Conservation (phyloP, 2,329 filamentous ascomycete genomes). For the Colletotrichum sp. region DNA sequence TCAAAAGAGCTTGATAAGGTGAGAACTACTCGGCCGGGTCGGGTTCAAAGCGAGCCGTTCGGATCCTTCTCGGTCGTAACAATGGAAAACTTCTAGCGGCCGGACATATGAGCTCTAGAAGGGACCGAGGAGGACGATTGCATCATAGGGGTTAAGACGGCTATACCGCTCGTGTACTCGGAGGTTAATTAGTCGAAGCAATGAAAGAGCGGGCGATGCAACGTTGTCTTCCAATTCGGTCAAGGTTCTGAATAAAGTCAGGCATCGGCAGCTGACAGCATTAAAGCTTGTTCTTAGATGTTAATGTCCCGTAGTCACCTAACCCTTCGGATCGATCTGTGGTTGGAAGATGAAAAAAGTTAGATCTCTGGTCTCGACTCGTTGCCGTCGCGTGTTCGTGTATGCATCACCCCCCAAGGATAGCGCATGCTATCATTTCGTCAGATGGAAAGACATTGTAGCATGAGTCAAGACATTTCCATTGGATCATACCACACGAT, state of each 20-base stretch:
- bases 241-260: not conserved
- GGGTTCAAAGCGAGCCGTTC: not conserved
- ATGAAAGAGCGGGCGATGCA: not conserved
- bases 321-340: not conserved
- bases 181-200: not conserved
- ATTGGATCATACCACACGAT: not conserved
- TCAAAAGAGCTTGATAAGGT: slow-evolving; percentile 25
- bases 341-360: not conserved
- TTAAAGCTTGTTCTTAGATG: not conserved
- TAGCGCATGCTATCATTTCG: not conserved
- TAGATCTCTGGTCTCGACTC: not conserved
- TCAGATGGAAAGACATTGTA: not conserved
- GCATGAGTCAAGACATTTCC: not conserved
- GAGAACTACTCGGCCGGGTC: not conserved
- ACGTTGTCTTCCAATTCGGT: not conserved
- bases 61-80: not conserved
- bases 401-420: not conserved
- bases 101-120: not conserved
- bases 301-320: not conserved
- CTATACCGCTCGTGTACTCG: not conserved
- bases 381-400: not conserved
- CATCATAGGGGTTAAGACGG: not conserved
- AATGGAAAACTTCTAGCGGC: not conserved
- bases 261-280: not conserved
- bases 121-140: not conserved